Evolutionary conservation across 1,284 basidiomycete genomes (phyloP).

Genomic region (Singerocomus rubriflavus): DNA sequence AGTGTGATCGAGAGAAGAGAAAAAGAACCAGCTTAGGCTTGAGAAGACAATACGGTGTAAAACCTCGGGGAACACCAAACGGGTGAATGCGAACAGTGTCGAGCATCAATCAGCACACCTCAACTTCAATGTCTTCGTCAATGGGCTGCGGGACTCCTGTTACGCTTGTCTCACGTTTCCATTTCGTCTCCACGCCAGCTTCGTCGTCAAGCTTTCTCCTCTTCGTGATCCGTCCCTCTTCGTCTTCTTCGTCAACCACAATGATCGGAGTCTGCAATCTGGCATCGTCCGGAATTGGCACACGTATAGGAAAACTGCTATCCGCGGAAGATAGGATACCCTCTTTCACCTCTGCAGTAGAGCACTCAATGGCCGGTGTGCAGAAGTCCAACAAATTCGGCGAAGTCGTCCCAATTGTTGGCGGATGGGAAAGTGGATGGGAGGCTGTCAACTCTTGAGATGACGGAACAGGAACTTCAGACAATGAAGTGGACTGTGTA

Average conservation of each 20-base stretch:
- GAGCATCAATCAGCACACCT: slow-evolving; percentile 21
- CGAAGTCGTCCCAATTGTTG: background rate
- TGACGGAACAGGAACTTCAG: background rate
- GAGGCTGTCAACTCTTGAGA: background rate
- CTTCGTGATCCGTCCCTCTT: slow-evolving; percentile 53
- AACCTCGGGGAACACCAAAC: background rate
- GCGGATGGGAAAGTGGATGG: background rate
- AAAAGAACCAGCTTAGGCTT: background rate
- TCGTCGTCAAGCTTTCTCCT: slow-evolving; percentile 39
- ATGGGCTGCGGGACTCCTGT: slow-evolving; percentile 8
- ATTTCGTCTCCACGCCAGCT: background rate
- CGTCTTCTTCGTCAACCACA: slow-evolving; percentile 57
- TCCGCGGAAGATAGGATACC: slow-evolving; percentile 14
- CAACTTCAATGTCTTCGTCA: slow-evolving; percentile 32
- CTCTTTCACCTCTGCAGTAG: slow-evolving; percentile 18
- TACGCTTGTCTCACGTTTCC: background rate
- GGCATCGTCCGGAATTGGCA: slow-evolving; percentile 27
- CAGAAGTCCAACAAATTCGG: slow-evolving; percentile 15
- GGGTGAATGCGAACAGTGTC: background rate
- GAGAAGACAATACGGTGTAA: slow-evolving; percentile 5
- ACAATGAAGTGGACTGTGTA: slow-evolving; percentile 13
- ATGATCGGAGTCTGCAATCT: slow-evolving; percentile 44
- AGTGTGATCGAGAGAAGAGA: background rate
- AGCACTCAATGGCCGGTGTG: slow-evolving; percentile 1
- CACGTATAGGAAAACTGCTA: slow-evolving; percentile 21